phyloP scores from a whole-genome alignment of 441 rosid genomes.

The Populus hybrid region DNA sequence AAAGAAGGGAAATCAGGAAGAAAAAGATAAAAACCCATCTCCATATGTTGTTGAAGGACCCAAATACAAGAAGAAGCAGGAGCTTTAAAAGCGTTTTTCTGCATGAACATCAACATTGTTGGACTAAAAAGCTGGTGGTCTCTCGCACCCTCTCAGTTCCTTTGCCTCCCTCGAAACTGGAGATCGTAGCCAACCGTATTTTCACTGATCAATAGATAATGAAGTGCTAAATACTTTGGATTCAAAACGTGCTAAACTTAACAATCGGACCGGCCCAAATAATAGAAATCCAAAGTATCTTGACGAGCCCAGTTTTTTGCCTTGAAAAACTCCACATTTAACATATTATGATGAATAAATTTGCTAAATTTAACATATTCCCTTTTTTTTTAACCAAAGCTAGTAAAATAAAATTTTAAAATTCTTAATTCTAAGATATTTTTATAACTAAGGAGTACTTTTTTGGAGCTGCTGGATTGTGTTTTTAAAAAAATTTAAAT shows the following conservation, averaged over 20 bases:
- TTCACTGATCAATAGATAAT: background rate
- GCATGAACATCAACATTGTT: background rate
- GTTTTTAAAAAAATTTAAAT: too few species aligned
- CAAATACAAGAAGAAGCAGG: background rate
- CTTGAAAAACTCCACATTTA: background rate
- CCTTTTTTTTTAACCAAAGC: background rate
- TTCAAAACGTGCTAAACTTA: too few species aligned
- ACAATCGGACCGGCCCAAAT: background rate
- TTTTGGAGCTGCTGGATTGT: too few species aligned
- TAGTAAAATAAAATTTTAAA: background rate
- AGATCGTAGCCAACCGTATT: background rate
- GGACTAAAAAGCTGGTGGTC: background rate
- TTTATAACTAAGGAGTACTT: too few species aligned
- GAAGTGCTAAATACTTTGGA: background rate
- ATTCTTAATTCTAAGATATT: too few species aligned
- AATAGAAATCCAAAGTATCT: background rate
- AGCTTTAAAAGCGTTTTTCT: background rate
- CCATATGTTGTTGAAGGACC: background rate
- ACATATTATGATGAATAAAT: background rate
- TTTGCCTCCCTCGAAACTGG: background rate
- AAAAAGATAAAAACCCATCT: background rate
- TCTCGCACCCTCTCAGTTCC: background rate
- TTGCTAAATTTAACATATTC: background rate
- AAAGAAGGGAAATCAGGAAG: background rate
- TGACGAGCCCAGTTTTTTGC: background rate